Base-by-base conservation (phyloP, 2,329 filamentous ascomycete genomes). In the Colletotrichum incanum region DNA sequence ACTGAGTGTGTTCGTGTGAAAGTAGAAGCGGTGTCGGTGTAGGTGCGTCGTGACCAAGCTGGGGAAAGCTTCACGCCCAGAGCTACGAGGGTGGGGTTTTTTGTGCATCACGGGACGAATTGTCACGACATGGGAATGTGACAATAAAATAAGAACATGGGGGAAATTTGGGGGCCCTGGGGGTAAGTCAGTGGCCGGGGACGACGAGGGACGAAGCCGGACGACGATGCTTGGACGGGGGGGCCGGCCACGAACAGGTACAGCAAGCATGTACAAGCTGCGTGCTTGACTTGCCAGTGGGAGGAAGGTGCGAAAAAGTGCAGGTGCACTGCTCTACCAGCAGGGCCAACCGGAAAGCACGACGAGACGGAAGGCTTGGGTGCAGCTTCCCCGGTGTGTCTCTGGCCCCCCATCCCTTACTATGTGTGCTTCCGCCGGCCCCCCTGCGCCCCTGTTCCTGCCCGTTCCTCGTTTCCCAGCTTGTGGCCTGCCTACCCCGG, bases 41-140 rank as follows among this genome's bases (percentile, higher is more conserved):
- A 43, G 58, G 28, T 47, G 31, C 31, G 37, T 64, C 61, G 39
- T 55, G 61, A 45, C 37, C 37, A 26, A 41, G 45, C 31, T 31
- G 39, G 37, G 37, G 37, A 55, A 55, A 55, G 49, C 61, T 34
- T 64, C 49, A 63, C 60, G 52, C 65, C 69, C 69, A 37, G 16
- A 63, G 31, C 60, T 63, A 23, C 1, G 23, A 49, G 45, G 20
- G 61, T 64, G 23, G 37, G 39, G 26, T 52, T 54, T 47, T 65
- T 59, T 47, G 37, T n/a, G 31, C 59, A 60, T 55, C 52, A 72
- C 54, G 65, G 60, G 70, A 70, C 54, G 70, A 69, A 65, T 59
- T 69, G 65, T 69, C 41, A 31, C 69, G 59, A 60, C 59, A 69
- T 64, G 65, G 59, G 69, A 69, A 72, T 55, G 31, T 49, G 41